These are phyloP conservation scores for Vigna nakashimae DNA, from an alignment of 306 rosid genomes.

Conservation along the genomic window DNA sequence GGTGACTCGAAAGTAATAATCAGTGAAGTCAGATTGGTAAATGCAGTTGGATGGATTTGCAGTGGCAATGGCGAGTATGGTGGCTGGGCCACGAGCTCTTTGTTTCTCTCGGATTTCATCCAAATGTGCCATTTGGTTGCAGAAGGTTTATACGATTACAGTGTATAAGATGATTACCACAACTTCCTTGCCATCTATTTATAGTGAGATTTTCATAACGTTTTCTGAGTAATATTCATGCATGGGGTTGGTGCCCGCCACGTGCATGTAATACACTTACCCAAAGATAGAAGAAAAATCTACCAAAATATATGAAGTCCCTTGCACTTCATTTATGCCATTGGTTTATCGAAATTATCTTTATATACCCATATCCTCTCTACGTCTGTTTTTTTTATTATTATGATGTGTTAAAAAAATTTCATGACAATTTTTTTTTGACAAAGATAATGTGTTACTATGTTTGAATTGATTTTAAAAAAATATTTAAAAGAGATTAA, in stretches of 20 bases:
- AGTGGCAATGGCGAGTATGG: conserved; percentile 52
- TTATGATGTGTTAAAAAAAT: too few species aligned
- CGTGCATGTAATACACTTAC: neutral
- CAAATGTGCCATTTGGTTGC: conserved; percentile 35
- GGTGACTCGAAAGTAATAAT: conserved; percentile 53
- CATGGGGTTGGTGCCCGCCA: neutral
- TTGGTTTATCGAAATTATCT: neutral
- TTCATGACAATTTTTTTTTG: too few species aligned
- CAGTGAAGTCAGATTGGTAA: conserved; percentile 47
- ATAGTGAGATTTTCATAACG: neutral
- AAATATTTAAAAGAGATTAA: too few species aligned
- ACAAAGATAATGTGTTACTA: too few species aligned
- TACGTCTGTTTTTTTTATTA: neutral
- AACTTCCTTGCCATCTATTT: neutral
- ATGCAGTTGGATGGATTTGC: conserved; percentile 47
- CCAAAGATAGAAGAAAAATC: neutral
- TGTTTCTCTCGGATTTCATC: conserved; percentile 37
- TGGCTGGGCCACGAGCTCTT: conserved; percentile 44
- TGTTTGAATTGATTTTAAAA: too few species aligned
- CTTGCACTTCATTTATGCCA: neutral
- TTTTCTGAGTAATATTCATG: neutral
- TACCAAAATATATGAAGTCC: neutral
- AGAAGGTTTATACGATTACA: neutral
- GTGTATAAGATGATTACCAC: neutral
- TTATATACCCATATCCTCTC: too few species aligned